Evolutionary conservation across 805 yeast species (phyloP).

Genomic region (Saccharomyces jurei): DNA sequence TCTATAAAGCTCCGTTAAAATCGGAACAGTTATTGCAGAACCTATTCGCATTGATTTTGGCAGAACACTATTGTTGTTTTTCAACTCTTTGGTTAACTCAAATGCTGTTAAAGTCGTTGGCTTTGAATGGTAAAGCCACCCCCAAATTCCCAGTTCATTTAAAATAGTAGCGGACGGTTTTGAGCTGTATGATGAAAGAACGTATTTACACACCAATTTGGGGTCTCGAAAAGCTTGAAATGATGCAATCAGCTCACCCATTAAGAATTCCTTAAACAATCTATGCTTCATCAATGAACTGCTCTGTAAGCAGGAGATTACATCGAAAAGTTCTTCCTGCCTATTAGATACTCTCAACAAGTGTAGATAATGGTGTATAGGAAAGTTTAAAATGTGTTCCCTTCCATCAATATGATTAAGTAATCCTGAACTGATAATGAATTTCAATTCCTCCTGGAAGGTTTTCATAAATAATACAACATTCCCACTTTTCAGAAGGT

Average conservation of each 20-base stretch:
- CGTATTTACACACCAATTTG: conserved; percentile 17
- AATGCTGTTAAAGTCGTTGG: conserved; percentile 4
- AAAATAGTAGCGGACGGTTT: conserved; percentile 10
- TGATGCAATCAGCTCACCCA: conserved; percentile 17
- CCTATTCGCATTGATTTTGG: conserved; percentile 7
- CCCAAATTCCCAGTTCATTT: conserved; percentile 26
- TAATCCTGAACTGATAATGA: conserved; percentile 1
- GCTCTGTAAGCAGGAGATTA: conserved; percentile 13
- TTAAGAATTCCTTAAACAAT: conserved; percentile 15
- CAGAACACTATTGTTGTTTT: conserved; percentile 4
- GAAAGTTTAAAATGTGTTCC: conserved; percentile 3
- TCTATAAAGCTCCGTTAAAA: conserved; percentile 22
- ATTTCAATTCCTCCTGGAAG: conserved; percentile 8
- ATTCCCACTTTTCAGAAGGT: conserved; percentile 13
- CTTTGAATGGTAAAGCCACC: conserved; percentile 16
- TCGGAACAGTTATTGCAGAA: conserved; percentile 10
- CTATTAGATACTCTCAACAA: conserved; percentile 12
- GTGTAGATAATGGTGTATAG: conserved; percentile 3
- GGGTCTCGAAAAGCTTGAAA: conserved; percentile 25
- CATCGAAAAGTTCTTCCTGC: conserved; percentile 21
- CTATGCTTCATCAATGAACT: conserved; percentile 5
- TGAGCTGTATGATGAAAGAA: conserved; percentile 13
- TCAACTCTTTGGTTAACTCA: conserved; percentile 6
- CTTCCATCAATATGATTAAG: neutral
- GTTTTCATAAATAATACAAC: conserved; percentile 17